Evolutionary conservation across 2,329 filamentous ascomycete species (phyloP).

Genomic region (Exophiala phaeomuriformis): DNA sequence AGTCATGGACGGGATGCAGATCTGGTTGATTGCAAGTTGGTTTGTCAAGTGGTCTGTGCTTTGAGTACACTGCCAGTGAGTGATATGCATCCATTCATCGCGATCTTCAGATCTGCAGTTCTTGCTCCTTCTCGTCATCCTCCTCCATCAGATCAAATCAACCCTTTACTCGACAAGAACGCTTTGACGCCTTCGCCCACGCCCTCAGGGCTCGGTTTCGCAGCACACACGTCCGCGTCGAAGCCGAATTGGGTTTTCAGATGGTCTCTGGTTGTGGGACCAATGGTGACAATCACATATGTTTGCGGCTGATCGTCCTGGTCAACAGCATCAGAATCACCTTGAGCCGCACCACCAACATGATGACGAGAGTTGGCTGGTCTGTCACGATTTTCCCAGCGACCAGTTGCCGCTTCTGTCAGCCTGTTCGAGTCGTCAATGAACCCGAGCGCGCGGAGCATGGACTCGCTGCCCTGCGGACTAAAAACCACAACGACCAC

Average conservation of each 20-base stretch:
- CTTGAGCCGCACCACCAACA: too few species aligned
- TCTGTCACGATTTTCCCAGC: constrained; percentile 17
- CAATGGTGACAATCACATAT: constrained; percentile 76
- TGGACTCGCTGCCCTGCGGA: constrained; percentile 54
- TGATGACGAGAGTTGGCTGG: too few species aligned
- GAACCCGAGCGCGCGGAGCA: constrained; percentile 49
- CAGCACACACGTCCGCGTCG: constrained; percentile 57
- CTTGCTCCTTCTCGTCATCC: too few species aligned
- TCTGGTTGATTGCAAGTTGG: too few species aligned
- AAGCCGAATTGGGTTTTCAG: constrained; percentile 44
- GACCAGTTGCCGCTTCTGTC: constrained; percentile 19
- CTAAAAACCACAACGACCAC: constrained; percentile 48
- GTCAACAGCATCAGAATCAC: neutral
- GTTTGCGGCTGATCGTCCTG: constrained; percentile 15
- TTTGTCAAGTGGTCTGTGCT: too few species aligned
- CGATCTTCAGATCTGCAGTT: too few species aligned
- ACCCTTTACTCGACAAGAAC: constrained; percentile 34
- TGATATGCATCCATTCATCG: too few species aligned
- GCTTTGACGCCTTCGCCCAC: constrained; percentile 59
- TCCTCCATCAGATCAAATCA: neutral
- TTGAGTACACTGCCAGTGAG: too few species aligned
- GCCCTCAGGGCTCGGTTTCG: constrained; percentile 73
- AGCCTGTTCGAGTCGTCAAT: constrained; percentile 38
- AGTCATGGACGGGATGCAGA: too few species aligned
- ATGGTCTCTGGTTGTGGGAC: constrained; percentile 80